Conservation (phyloP, 2,329 filamentous ascomycete species). For the Penicillium hesseltinei region DNA sequence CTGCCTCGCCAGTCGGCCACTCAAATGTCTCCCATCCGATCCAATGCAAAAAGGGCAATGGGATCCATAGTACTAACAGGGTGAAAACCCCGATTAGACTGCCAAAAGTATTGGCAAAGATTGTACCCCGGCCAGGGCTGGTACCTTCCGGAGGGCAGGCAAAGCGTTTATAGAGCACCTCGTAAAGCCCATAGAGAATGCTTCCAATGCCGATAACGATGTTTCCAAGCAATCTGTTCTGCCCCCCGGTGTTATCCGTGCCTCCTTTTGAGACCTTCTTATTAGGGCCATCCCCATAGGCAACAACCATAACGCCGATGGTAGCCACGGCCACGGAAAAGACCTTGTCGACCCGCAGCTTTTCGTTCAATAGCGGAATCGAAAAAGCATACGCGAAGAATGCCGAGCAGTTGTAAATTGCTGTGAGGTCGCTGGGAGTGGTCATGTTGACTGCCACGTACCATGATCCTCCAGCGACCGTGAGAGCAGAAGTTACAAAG, state of each 20-base stretch:
- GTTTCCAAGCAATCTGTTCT: constrained; percentile 76
- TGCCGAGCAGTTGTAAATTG: constrained; percentile 98
- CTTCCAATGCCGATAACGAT: constrained; percentile 87
- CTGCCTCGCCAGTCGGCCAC: constrained; percentile 73
- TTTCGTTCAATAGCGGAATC: constrained; percentile 83
- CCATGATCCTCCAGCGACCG: constrained; percentile 89
- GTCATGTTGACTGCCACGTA: constrained; percentile 94
- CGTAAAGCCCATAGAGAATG: constrained; percentile 93
- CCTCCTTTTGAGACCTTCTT: constrained; percentile 48
- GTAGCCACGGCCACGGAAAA: constrained; percentile 85
- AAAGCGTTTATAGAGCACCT: constrained; percentile 90
- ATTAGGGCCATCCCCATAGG: constrained; percentile 75
- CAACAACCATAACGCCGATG: constrained; percentile 85
- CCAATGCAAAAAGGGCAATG: constrained; percentile 77
- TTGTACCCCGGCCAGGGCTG: constrained; percentile 80
- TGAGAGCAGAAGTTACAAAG: constrained; percentile 80
- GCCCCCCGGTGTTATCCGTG: constrained; percentile 49
- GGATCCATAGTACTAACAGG: constrained; percentile 83
- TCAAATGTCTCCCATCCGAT: constrained; percentile 79
- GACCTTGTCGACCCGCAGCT: constrained; percentile 78
- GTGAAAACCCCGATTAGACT: constrained; percentile 86
- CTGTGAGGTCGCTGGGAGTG: constrained; percentile 87
- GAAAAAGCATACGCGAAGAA: constrained; percentile 99
- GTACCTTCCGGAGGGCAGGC: constrained; percentile 92
- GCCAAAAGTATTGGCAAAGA: constrained; percentile 92